These are phyloP conservation scores for Flaveria bidentis DNA, from an alignment of 129 eudicot species.

Conservation along the genomic window DNA sequence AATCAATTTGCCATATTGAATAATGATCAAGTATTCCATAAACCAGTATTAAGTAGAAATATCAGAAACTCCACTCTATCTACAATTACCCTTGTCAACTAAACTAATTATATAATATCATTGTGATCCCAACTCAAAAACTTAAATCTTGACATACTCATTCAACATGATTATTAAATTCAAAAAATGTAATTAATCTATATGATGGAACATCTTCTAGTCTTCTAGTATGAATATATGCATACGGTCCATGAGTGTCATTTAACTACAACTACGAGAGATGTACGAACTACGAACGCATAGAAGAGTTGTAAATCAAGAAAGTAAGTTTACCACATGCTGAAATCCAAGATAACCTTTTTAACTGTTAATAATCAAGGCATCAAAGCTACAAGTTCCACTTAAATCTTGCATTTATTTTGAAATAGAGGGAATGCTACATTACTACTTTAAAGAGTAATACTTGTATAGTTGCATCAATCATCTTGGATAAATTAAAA, in stretches of 20 bases:
- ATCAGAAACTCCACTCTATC: background rate
- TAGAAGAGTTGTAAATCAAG: background rate
- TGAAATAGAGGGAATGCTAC: background rate
- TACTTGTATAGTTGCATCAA: background rate
- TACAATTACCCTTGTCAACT: background rate
- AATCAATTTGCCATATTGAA: background rate
- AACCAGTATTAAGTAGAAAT: background rate
- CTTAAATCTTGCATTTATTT: conserved; percentile 4
- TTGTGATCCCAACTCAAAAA: background rate
- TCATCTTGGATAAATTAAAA: conserved; percentile 8
- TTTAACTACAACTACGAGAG: background rate
- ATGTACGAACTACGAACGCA: background rate
- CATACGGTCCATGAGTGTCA: background rate
- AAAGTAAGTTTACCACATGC: background rate
- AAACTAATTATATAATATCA: background rate
- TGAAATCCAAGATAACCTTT: background rate
- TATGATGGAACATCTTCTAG: background rate
- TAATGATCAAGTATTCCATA: background rate
- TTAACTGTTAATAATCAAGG: background rate
- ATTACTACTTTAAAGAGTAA: background rate
- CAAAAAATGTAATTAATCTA: background rate
- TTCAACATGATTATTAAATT: background rate
- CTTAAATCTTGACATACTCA: background rate
- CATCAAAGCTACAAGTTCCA: background rate
- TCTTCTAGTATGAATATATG: background rate